Conservation (phyloP, 192 early-diverging fungal genomes). For the Coemansia sp. region DNA sequence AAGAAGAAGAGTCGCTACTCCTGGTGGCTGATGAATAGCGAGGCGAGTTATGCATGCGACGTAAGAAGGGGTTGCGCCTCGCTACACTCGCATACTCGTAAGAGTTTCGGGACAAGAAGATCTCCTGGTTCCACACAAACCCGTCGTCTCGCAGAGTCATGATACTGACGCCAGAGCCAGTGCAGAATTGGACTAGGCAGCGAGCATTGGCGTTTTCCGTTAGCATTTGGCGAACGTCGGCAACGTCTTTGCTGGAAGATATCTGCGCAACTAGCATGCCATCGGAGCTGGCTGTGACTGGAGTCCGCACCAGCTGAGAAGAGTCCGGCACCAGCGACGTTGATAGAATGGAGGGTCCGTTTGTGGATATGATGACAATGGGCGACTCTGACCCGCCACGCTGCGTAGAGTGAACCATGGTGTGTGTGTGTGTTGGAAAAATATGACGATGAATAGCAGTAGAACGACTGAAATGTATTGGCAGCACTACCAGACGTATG, state of each 20-base stretch:
- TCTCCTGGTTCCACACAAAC: conserved; percentile 45
- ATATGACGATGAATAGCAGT: not conserved
- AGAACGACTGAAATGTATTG: not conserved
- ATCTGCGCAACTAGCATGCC: conserved; percentile 26
- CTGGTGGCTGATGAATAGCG: conserved; percentile 1
- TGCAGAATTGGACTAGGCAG: conserved; percentile 32
- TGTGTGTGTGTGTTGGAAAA: not conserved
- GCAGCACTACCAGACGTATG: not conserved
- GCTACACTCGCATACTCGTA: conserved; percentile 21
- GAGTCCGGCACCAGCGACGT: conserved; percentile 15
- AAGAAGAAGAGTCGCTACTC: not conserved
- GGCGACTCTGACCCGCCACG: not conserved
- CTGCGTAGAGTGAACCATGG: not conserved
- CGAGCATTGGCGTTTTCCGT: conserved; percentile 19
- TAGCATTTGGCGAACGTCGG: conserved; percentile 22
- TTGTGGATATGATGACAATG: conserved; percentile 35
- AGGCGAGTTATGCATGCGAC: conserved; percentile 11
- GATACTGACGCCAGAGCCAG: conserved; percentile 13
- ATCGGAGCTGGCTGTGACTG: conserved; percentile 18
- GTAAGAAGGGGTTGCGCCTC: conserved; percentile 37
- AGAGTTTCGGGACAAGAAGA: conserved; percentile 22
- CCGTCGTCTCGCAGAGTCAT: conserved; percentile 43
- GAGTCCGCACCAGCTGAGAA: conserved; percentile 15
- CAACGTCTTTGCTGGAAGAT: conserved; percentile 6
- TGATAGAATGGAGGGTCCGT: conserved; percentile 34